Evolutionary conservation across 129 eudicot species (phyloP), one percentile per base, ranked within the genome.

Genomic region (Flaveria sonorensis): DNA sequence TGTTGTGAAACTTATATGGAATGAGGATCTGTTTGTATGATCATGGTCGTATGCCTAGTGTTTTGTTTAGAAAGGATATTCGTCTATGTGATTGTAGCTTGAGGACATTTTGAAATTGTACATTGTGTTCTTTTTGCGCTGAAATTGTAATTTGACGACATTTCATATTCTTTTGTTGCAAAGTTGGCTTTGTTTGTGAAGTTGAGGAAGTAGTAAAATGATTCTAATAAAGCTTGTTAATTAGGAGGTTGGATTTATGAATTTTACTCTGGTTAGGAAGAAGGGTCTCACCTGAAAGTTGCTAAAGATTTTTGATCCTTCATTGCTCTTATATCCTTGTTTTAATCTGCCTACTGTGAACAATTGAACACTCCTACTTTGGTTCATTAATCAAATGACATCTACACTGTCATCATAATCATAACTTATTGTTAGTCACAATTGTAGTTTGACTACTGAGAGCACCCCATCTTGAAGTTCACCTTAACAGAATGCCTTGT

Each of bases 11-110:
- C 40, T 46, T 64, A 1, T 30, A 13, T 51, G 73, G 18, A 77
- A 46, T 77, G 43, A 69, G 70, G 81, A 64, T 68, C 70, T 69
- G 47, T 23, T 67, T 68, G 21, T 23, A 26, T 53, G n/a, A 7
- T 61, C 48, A 61, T n/a, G 45, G 46, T 12, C 24, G 30, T 75
- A 42, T 32, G 47, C 16, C 73, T 69, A 69, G 59, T 40, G 20
- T 3, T 71, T 24, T 55, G 4, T 55, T 52, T 55, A 19, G 26
- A 55, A 26, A 59, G 13, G 45, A 60, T 59, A 23, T 0, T 8
- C 7, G 26, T 24, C 47, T 39, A 24, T 59, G 70, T 23, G 14
- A 14, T 59, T 60, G 43, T 45, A 14, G 14, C 55, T 56, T 40
- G 55, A 73, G 39, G 21, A 73, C 15, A 56, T 73, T 28, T 2